Conservation (phyloP, 1,139 yeast species). For the Diutina mesorugosa region DNA sequence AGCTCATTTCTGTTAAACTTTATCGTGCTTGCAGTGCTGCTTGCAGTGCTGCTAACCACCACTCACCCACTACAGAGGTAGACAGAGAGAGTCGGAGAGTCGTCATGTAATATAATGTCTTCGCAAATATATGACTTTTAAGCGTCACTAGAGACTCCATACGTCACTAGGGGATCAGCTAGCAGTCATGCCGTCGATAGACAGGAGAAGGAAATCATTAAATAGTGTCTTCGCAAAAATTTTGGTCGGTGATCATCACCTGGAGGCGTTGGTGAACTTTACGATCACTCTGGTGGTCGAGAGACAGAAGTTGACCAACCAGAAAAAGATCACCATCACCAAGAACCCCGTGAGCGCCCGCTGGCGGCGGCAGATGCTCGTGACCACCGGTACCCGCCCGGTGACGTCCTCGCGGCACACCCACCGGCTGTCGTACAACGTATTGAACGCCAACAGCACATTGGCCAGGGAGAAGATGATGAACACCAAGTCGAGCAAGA, state of each 20-base stretch:
- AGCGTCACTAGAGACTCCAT: too few species aligned
- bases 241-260: background rate
- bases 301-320: slow-evolving; percentile 80
- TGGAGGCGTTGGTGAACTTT: background rate
- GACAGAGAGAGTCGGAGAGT: too few species aligned
- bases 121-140: too few species aligned
- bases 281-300: slow-evolving; percentile 78
- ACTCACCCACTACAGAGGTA: too few species aligned
- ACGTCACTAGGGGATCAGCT: too few species aligned
- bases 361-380: slow-evolving; percentile 63
- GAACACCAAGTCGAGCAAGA: slow-evolving; percentile 69
- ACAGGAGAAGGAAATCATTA: too few species aligned
- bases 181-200: too few species aligned
- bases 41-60: too few species aligned
- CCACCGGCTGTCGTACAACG: slow-evolving; percentile 74
- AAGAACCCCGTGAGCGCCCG: slow-evolving; percentile 67
- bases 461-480: slow-evolving; percentile 92
- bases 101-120: too few species aligned
- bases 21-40: too few species aligned
- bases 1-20: too few species aligned
- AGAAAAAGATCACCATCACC: slow-evolving; percentile 58
- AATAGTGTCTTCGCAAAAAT: too few species aligned
- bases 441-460: slow-evolving; percentile 71
- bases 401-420: slow-evolving; percentile 41
- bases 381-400: background rate